phyloP scores from a whole-genome alignment of 495 filamentous ascomycete genomes.

The Podospora appendiculata region DNA sequence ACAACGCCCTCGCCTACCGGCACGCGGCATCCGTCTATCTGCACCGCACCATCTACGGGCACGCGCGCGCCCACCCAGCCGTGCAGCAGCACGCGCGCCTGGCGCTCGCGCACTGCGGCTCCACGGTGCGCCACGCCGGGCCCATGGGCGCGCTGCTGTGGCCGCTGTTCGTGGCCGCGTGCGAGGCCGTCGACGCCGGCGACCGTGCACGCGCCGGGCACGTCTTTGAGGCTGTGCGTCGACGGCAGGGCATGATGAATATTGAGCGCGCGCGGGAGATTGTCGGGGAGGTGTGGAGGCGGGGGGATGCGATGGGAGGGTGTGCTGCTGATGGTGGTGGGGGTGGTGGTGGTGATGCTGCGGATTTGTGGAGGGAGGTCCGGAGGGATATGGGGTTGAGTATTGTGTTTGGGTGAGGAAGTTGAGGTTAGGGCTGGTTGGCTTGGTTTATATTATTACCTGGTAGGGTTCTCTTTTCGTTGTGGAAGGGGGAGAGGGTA shows the following conservation, averaged over 20 bases:
- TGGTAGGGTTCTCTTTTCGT: too few species aligned
- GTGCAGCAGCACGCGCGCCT: constrained; percentile 46
- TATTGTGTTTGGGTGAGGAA: constrained; percentile 45
- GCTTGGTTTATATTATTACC: too few species aligned
- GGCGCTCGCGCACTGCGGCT: constrained; percentile 43
- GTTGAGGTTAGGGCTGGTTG: too few species aligned
- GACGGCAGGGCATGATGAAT: constrained; percentile 54
- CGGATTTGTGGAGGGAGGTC: constrained; percentile 40
- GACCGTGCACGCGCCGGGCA: constrained; percentile 37
- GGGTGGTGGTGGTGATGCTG: neutral
- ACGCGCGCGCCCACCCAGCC: constrained; percentile 31
- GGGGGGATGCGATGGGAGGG: constrained; percentile 11
- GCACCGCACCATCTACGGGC: constrained; percentile 45
- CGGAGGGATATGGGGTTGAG: constrained; percentile 43
- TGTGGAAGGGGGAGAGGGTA: too few species aligned
- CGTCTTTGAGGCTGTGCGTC: constrained; percentile 42
- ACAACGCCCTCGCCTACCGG: constrained; percentile 56
- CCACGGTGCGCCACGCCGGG: constrained; percentile 42
- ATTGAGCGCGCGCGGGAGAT: constrained; percentile 51
- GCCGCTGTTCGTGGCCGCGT: constrained; percentile 53
- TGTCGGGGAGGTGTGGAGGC: constrained; percentile 49
- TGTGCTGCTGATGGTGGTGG: neutral
- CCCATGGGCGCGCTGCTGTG: constrained; percentile 54
- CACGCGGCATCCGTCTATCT: constrained; percentile 55
- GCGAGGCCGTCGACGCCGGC: constrained; percentile 38